phyloP scores from a whole-genome alignment of 148 eudicot genomes.

The Salicornia ramosissima region DNA sequence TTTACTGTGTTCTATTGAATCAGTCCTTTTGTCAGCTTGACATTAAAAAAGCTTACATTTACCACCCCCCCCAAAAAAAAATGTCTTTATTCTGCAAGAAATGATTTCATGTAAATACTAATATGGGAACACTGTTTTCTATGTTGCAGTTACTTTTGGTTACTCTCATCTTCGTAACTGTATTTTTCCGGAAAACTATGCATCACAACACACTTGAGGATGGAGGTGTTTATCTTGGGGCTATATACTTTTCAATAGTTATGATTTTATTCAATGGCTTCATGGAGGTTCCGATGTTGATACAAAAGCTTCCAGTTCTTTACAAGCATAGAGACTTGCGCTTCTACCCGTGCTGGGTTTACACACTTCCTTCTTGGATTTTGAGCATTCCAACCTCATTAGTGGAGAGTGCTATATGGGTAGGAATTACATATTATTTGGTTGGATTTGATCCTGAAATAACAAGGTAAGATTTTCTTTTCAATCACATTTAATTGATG shows the following conservation, averaged over 20 bases:
- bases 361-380: slow-evolving; percentile 85
- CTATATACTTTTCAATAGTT: slow-evolving; percentile 76
- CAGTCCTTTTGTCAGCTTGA: neutral
- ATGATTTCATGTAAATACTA: slow-evolving; percentile 17
- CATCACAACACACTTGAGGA: slow-evolving; percentile 71
- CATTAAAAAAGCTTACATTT: neutral
- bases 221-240: slow-evolving; percentile 80
- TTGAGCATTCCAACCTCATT: slow-evolving; percentile 75
- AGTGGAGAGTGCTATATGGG: slow-evolving; percentile 80
- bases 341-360: slow-evolving; percentile 94
- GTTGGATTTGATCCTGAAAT: slow-evolving; percentile 92
- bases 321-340: slow-evolving; percentile 90
- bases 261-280: slow-evolving; percentile 94
- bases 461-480: slow-evolving; percentile 44
- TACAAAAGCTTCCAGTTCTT: slow-evolving; percentile 85
- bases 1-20: neutral
- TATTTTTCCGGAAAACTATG: slow-evolving; percentile 88
- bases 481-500: neutral
- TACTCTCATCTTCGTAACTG: slow-evolving; percentile 63
- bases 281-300: slow-evolving; percentile 88
- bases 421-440: slow-evolving; percentile 68
- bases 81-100: neutral
- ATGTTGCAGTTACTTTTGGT: slow-evolving; percentile 71
- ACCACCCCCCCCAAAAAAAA: neutral
- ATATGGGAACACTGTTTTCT: slow-evolving; percentile 25